Evolutionary conservation across 768 basidiomycete genomes (phyloP), one percentile per base, ranked within the genome.

Genomic region (Termitomyces sp.): DNA sequence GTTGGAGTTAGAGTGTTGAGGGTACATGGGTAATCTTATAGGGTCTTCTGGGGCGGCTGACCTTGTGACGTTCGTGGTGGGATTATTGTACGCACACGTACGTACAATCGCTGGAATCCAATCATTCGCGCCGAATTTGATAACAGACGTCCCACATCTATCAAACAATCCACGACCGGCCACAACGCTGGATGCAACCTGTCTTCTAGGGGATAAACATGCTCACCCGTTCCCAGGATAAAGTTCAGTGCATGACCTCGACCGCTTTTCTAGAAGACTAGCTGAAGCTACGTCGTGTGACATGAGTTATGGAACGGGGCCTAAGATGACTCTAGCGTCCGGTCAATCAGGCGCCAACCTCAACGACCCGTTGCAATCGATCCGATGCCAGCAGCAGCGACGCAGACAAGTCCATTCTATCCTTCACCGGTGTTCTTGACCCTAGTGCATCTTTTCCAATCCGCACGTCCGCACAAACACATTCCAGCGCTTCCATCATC

Each of bases 141-240:
- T 14, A 20, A 10, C 2, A 3, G 30, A 20, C 16, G 6, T 18
- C 18, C 5, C 40, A 30, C 18, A 32, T 7, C 3, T 28, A 47
- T 48, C 26, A 38, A 5, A 10, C 23, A 13, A 9, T 2, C 10
- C 26, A 50, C 53, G 40, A 46, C 43, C 32, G 10, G 33, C 40
- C 6, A 20, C 40, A 48, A 58, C 50, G 18, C 47, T 53, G 43
- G 9, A 50, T 20, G 26, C 23, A 50, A 41, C 8, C 32, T 26
- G 35, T 49, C 28, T 50, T 20, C 38, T 8, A 41, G 5, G 8
- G 5, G 10, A 20, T 5, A 26, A 10, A 7, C 9, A 49, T 6
- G 82, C 87, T 59, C 63, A 90, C 88, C 90, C 86, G 85, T 87
- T 88, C 1, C 88, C 87, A 0, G 88, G 89, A 67, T 86, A 88